phyloP scores from a whole-genome alignment of 2,329 filamentous ascomycete species.

The Tolypocladium guangdongense region DNA sequence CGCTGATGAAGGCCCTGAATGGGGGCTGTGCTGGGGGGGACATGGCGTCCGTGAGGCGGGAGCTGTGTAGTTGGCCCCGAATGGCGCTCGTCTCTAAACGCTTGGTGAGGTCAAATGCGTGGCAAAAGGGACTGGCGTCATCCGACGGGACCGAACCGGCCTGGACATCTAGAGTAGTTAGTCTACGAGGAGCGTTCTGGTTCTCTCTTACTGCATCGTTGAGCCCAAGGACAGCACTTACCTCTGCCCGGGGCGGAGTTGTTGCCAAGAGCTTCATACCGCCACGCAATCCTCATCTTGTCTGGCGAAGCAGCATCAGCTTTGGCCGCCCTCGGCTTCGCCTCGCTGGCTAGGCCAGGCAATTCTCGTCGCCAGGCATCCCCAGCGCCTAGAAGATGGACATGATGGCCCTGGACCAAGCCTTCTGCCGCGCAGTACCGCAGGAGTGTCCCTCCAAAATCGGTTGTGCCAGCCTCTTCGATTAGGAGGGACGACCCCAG shows the following conservation, averaged over 20 bases:
- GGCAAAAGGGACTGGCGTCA: constrained; percentile 44
- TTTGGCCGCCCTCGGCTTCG: constrained; percentile 26
- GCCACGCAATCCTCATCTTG: constrained; percentile 98
- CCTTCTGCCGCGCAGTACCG: constrained; percentile 91
- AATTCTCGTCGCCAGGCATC: constrained; percentile 76
- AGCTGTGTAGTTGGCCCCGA: constrained; percentile 38
- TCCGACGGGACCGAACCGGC: constrained; percentile 9
- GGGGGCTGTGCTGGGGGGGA: constrained; percentile 12
- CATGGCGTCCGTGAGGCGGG: constrained; percentile 32
- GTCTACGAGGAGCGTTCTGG: not conserved
- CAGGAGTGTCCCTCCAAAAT: constrained; percentile 76
- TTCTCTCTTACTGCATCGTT: not conserved
- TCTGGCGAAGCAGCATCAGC: constrained; percentile 39
- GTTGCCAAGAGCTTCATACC: constrained; percentile 74
- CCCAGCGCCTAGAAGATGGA: constrained; percentile 74
- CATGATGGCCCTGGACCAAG: constrained; percentile 76
- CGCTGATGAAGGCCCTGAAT: constrained; percentile 53
- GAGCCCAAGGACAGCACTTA: not conserved
- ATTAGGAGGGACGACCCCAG: constrained; percentile 72
- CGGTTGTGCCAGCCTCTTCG: constrained; percentile 85
- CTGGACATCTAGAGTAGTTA: constrained; percentile 4
- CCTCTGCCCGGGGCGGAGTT: constrained; percentile 17
- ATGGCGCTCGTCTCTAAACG: constrained; percentile 40
- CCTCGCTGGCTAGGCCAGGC: constrained; percentile 52
- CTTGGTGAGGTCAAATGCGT: constrained; percentile 62